phyloP scores from a whole-genome alignment of 768 basidiomycete species.

The Stropharia rugosoannulata region DNA sequence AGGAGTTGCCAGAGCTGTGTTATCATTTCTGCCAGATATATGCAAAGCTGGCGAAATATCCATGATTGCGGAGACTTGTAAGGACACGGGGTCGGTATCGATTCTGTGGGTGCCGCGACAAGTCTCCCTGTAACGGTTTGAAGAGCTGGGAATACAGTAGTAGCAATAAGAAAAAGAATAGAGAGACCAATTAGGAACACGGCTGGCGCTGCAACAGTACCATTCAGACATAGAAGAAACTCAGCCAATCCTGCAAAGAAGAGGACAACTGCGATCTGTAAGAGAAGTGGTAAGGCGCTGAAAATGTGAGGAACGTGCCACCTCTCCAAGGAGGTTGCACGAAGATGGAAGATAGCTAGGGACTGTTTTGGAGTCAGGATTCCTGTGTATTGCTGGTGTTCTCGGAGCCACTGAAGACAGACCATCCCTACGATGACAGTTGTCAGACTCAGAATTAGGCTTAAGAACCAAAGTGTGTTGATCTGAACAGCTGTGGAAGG shows the following conservation, averaged over 20 bases:
- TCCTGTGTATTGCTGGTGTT: neutral
- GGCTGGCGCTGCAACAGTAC: neutral
- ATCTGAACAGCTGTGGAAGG: neutral
- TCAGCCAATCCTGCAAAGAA: slow-evolving; percentile 2
- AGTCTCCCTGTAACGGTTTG: neutral
- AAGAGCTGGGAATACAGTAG: neutral
- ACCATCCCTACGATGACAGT: neutral
- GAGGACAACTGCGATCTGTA: neutral
- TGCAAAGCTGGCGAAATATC: neutral
- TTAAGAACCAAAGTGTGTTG: slow-evolving; percentile 1
- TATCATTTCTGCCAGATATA: neutral
- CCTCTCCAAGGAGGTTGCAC: neutral
- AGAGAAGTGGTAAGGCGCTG: neutral
- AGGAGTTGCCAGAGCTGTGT: neutral
- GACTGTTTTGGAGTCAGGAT: neutral
- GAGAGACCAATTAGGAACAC: neutral
- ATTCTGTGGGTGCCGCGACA: neutral
- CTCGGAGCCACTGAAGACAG: slow-evolving; percentile 2
- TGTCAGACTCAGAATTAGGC: slow-evolving; percentile 1
- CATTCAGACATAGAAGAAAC: neutral
- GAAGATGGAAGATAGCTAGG: slow-evolving; percentile 3
- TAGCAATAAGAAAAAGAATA: slow-evolving; percentile 1
- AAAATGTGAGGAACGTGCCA: slow-evolving; percentile 3
- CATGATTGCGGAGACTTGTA: slow-evolving; percentile 6
- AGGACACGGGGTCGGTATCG: neutral